These are phyloP conservation scores for Cyathus striatus DNA, from an alignment of 768 basidiomycete species.

Conservation along the genomic window DNA sequence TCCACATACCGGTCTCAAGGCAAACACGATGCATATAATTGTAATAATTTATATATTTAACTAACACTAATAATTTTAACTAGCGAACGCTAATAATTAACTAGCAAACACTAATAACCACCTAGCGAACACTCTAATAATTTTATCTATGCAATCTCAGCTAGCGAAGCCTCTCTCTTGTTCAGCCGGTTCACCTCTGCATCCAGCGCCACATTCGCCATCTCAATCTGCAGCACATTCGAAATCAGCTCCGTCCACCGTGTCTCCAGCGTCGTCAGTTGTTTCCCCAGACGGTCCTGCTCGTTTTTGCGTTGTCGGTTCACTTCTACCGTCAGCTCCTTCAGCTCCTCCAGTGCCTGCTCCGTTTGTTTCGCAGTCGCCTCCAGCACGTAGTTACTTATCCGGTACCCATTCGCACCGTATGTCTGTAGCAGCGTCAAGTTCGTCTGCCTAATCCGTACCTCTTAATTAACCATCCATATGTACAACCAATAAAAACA, in stretches of 20 bases:
- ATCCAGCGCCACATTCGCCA: slow-evolving; percentile 89
- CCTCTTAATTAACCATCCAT: slow-evolving; percentile 6
- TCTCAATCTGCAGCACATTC: slow-evolving; percentile 87
- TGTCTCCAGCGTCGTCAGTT: slow-evolving; percentile 77
- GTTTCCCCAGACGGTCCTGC: slow-evolving; percentile 76
- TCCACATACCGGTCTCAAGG: no score
- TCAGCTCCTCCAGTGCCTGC: slow-evolving; percentile 68
- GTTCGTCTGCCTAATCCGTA: slow-evolving; percentile 73
- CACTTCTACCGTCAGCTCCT: slow-evolving; percentile 74
- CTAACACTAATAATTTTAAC: no score
- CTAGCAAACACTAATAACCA: neutral
- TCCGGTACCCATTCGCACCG: slow-evolving; percentile 87
- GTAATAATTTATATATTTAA: no score
- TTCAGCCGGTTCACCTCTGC: slow-evolving; percentile 66
- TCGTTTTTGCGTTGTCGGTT: slow-evolving; percentile 86
- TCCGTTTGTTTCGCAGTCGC: slow-evolving; percentile 69
- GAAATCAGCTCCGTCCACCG: slow-evolving; percentile 94
- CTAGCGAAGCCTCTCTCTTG: slow-evolving; percentile 57
- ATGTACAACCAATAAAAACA: no score
- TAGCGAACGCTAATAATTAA: no score
- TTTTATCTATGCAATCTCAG: no score
- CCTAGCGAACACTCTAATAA: slow-evolving; percentile 10
- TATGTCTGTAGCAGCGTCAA: slow-evolving; percentile 78
- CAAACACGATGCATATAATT: no score
- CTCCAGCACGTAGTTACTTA: slow-evolving; percentile 87